A percentile compares a stretch with the other conserved stretches of the same genome.
Conservation (phyloP, 495 filamentous ascomycete species). For the Penicillium turbatum region DNA sequence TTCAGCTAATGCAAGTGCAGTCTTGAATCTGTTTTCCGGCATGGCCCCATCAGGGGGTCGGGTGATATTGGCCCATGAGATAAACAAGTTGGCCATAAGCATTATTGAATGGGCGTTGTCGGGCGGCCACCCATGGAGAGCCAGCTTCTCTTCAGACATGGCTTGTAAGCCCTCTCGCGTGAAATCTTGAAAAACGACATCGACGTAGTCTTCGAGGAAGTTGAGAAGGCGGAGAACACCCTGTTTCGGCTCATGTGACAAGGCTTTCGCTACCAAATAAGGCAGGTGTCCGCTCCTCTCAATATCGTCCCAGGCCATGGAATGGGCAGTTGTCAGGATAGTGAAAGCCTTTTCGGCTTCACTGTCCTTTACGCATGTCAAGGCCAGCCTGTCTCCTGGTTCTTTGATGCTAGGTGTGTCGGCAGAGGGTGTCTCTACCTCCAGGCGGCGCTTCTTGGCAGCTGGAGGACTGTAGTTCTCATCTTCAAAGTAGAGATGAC, state of each 20-base stretch:
- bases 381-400: too few relatives aligned
- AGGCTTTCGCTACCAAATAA: conserved; percentile 11
- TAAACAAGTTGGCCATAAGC: conserved; percentile 32
- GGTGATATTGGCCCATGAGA: conserved; percentile 18
- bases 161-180: conserved; percentile 5
- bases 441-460: not conserved
- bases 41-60: conserved; percentile 26
- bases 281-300: not conserved
- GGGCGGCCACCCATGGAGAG: not conserved
- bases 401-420: too few relatives aligned
- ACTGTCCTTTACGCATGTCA: too few relatives aligned
- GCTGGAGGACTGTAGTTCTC: not conserved
- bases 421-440: too few relatives aligned
- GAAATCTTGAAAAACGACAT: not conserved
- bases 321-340: not conserved
- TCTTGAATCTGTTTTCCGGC: conserved; percentile 7
- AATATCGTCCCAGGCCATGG: conserved; percentile 1
- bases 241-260: not conserved
- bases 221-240: not conserved
- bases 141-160: conserved; percentile 6
- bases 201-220: not conserved
- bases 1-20: not conserved
- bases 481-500: not conserved
- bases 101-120: conserved; percentile 20
- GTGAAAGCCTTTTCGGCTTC: not conserved